Conservation (phyloP, 176 grass and related monocot species). For the Alloteropsis semialata region DNA sequence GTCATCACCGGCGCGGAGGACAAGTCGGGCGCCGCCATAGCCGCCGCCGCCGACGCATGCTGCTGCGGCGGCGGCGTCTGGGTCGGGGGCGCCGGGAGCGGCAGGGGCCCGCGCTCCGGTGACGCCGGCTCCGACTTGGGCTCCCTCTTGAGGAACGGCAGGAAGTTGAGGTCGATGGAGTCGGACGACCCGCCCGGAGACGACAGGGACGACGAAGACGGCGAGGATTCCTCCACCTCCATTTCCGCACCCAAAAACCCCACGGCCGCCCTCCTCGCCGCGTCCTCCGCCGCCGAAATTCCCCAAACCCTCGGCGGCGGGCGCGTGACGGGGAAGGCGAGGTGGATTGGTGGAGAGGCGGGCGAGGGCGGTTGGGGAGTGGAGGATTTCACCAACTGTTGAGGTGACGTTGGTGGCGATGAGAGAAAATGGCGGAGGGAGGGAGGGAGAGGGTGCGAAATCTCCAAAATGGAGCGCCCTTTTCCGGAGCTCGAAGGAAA, state of each 20-base stretch:
- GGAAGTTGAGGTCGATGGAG: conserved; percentile 58
- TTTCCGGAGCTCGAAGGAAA: background rate
- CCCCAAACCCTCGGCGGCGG: background rate
- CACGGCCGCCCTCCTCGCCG: background rate
- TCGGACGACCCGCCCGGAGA: conserved; percentile 34
- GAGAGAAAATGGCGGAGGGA: background rate
- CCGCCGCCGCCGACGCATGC: background rate
- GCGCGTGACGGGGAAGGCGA: conserved; percentile 5
- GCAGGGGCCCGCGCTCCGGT: conserved; percentile 56
- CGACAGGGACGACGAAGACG: conserved; percentile 33
- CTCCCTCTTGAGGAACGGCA: conserved; percentile 51
- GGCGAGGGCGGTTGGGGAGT: background rate
- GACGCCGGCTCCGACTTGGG: conserved; percentile 48
- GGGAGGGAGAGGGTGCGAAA: conserved; percentile 21
- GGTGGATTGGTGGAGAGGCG: background rate
- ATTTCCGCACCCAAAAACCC: background rate
- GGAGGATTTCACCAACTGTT: conserved; percentile 15
- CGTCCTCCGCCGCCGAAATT: background rate
- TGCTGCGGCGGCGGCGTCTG: background rate
- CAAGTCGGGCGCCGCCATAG: conserved; percentile 32
- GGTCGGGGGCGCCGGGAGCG: conserved; percentile 4
- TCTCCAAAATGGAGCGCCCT: conserved; percentile 39
- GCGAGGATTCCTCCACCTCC: conserved; percentile 34
- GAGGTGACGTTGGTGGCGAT: conserved; percentile 10
- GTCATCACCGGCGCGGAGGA: conserved; percentile 40